phyloP scores from a whole-genome alignment of 306 rosid species.

The Dalbergia cultrata region DNA sequence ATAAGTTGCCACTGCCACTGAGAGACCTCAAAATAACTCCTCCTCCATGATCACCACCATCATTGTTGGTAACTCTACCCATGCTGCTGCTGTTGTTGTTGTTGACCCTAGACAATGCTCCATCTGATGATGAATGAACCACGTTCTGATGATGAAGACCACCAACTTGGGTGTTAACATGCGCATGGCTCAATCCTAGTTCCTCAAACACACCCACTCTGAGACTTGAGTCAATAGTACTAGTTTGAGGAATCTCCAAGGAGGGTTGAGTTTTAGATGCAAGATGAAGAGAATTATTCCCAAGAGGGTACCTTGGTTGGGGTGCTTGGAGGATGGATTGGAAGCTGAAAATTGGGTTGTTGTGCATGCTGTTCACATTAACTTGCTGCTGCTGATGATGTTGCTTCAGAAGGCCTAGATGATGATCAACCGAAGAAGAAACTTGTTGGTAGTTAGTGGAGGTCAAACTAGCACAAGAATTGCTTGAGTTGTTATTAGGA shows the following conservation, averaged over 20 bases:
- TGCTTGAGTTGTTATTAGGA: conserved; percentile 42
- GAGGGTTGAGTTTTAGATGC: conserved; percentile 49
- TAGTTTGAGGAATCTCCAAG: conserved; percentile 47
- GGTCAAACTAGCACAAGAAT: conserved; percentile 22
- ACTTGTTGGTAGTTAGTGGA: conserved; percentile 41
- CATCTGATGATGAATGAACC: conserved; percentile 44
- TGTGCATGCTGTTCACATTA: conserved; percentile 50
- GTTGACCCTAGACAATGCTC: conserved; percentile 40
- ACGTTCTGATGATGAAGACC: conserved; percentile 54
- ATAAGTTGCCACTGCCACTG: conserved; percentile 48
- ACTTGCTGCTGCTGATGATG: not conserved
- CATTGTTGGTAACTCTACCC: conserved; percentile 9
- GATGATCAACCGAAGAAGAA: not conserved
- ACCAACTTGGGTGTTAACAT: conserved; percentile 34
- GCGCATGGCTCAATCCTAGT: conserved; percentile 60
- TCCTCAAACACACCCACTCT: conserved; percentile 62
- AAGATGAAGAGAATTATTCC: conserved; percentile 26
- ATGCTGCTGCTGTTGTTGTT: conserved; percentile 37
- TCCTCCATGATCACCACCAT: conserved; percentile 36
- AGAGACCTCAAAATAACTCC: conserved; percentile 47
- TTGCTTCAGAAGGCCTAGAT: not conserved
- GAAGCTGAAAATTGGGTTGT: conserved; percentile 64
- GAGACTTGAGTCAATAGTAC: conserved; percentile 31
- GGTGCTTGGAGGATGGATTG: conserved; percentile 60
- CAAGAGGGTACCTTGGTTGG: conserved; percentile 45